These are phyloP conservation scores for Pichia sp. DNA, from an alignment of 1,139 yeast genomes.

Conservation along the genomic window DNA sequence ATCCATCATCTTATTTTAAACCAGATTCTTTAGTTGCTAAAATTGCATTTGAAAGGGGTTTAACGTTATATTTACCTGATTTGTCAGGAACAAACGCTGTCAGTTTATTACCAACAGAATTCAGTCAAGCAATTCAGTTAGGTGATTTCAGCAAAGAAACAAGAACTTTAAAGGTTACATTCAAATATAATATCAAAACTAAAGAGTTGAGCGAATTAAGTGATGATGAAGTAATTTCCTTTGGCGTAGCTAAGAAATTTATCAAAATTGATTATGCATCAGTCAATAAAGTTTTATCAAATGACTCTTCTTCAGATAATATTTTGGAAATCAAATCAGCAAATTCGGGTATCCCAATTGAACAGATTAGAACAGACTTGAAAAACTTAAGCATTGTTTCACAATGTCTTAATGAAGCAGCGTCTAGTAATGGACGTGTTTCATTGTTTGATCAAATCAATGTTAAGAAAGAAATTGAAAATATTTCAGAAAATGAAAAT, in stretches of 20 bases:
- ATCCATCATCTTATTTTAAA: constrained; percentile 64
- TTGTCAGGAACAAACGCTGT: constrained; percentile 36
- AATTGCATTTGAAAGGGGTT: constrained; percentile 54
- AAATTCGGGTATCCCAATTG: constrained; percentile 5
- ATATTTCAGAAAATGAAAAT: constrained; percentile 21
- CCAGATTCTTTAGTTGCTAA: constrained; percentile 46
- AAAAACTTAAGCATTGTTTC: constrained; percentile 32
- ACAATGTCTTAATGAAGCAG: constrained; percentile 26
- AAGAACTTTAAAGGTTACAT: constrained; percentile 45
- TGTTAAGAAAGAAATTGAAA: constrained; percentile 20
- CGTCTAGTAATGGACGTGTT: constrained; percentile 26
- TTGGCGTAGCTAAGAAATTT: constrained; percentile 39
- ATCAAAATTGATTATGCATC: constrained; percentile 44
- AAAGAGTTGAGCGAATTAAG: constrained; percentile 28
- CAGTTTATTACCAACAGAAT: constrained; percentile 63
- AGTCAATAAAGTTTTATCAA: constrained; percentile 38
- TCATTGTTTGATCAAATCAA: constrained; percentile 19
- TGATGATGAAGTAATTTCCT: constrained; percentile 30
- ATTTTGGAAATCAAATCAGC: constrained; percentile 10
- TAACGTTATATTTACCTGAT: constrained; percentile 75
- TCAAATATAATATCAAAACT: constrained; percentile 31
- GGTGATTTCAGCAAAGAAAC: constrained; percentile 43
- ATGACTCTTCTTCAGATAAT: constrained; percentile 8
- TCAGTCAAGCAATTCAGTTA: constrained; percentile 51
- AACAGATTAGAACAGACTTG: constrained; percentile 31